Base-by-base conservation (phyloP, 768 basidiomycete species). In the Tricholoma matsutake region DNA sequence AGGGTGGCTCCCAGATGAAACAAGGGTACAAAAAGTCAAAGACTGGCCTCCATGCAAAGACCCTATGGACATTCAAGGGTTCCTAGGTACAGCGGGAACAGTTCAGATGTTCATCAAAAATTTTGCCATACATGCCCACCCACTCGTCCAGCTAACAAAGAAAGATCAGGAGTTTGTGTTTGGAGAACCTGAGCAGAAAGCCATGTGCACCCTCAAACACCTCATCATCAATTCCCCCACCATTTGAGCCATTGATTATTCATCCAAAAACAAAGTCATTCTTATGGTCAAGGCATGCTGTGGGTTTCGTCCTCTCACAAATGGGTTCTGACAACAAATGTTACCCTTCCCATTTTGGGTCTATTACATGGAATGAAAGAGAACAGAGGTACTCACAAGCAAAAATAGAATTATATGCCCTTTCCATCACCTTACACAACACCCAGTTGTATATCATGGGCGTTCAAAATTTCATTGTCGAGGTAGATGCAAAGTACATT, bases 361-460 rank as follows among this genome's bases (percentile, higher is more conserved):
- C 31, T 32, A 32, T 32, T 32, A 32, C 31, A 4, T 32, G 31
- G 31, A 32, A 32, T 32, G 31, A 32, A 32, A 32, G 31, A 32
- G 31, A 32, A 32, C 31, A 49, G n/a, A 35, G 71, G 29, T 76
- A 61, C 45, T 67, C 57, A 1, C 69, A 72, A 16, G 45, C 65
- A 0, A 75, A 76, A 57, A 52, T 73, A 2, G 68, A 74, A n/a
- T 60, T 76, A 0, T 75, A 70, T 61, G 67, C 75, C 0, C 43
- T 76, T 0, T 73, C 68, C 39, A 61, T 63, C 0, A 65, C 69
- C 0, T 64, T 76, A 0, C 63, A 63, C 0, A 65, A 10, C 65
- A 0, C 39, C 62, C 1, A 60, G 1, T 18, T 73, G 2, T 72
- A 64, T 29, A 63, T 76, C 3, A 62, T 75, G 11, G 67, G 77